Conservation (phyloP, 2,329 filamentous ascomycete species). For the Aspergillus awamori region DNA sequence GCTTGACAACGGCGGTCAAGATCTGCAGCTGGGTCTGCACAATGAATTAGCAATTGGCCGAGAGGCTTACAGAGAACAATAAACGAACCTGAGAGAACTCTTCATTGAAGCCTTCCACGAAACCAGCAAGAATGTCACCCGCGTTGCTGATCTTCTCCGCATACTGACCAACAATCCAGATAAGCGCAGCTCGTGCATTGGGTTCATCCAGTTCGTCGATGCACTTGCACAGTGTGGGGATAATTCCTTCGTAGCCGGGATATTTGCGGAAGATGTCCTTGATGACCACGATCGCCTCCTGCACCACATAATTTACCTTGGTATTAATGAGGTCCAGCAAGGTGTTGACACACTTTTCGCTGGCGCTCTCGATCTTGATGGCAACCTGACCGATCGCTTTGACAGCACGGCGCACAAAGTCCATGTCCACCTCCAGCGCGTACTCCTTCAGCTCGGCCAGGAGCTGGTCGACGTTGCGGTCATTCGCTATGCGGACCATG, state of each 20-base stretch:
- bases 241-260: conserved; percentile 96
- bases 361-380: conserved; percentile 95
- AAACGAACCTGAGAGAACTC: conserved; percentile 84
- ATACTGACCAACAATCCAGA: conserved; percentile 99
- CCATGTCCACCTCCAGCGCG: conserved; percentile 97
- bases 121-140: conserved; percentile 87
- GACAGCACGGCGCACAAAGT: conserved; percentile 91
- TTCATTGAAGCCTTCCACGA: conserved; percentile 92
- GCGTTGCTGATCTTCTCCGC: conserved; percentile 99
- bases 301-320: conserved; percentile 98
- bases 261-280: conserved; percentile 99
- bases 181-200: conserved; percentile 83
- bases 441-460: conserved; percentile 96
- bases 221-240: conserved; percentile 91
- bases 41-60: conserved; percentile 32
- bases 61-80: neutral
- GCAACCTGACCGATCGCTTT: conserved; percentile 97
- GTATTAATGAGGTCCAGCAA: conserved; percentile 92
- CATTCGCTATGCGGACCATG: conserved; percentile 98
- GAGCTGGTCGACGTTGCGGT: conserved; percentile 92
- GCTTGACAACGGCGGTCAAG: conserved; percentile 92
- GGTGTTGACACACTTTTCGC: conserved; percentile 93
- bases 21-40: conserved; percentile 92
- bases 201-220: conserved; percentile 97
- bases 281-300: conserved; percentile 98